Evolutionary conservation across 306 rosid species (phyloP).

Genomic region (Corylus heterophylla): DNA sequence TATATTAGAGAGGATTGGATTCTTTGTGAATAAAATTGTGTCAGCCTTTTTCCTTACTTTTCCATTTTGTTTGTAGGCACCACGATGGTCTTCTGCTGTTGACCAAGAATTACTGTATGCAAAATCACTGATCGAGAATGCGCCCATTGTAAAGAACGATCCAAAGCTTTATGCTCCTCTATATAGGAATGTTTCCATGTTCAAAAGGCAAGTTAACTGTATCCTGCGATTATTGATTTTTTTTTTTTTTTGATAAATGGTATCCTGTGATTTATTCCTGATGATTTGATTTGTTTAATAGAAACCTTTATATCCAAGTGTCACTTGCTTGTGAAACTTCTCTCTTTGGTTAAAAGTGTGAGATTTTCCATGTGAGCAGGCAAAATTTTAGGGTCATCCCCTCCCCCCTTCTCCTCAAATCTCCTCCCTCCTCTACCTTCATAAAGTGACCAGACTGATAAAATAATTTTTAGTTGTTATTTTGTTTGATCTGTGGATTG

Average conservation of each 20-base stretch:
- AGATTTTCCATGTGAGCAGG: neutral
- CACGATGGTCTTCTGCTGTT: conserved; percentile 48
- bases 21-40: conserved; percentile 7
- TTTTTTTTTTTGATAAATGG: neutral
- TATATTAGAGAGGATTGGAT: conserved; percentile 12
- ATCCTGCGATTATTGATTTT: neutral
- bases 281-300: neutral
- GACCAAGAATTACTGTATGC: conserved; percentile 55
- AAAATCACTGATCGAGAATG: conserved; percentile 71
- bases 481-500: neutral
- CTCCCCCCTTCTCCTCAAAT: neutral
- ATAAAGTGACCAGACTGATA: neutral
- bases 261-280: neutral
- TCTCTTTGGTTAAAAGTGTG: neutral
- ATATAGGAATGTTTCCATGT: conserved; percentile 72
- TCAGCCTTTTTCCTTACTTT: conserved; percentile 17
- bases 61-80: conserved; percentile 42
- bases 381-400: neutral
- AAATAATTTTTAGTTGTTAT: neutral
- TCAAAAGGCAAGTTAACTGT: conserved; percentile 55
- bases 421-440: neutral
- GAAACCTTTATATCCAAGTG: neutral
- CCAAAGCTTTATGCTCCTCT: conserved; percentile 64
- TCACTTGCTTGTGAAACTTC: neutral
- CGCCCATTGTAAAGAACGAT: conserved; percentile 55